A percentile compares a stretch with the other conserved stretches of the same genome.
Conservation (phyloP, 2,329 filamentous ascomycete genomes). For the Phyllosticta citribraziliensis region DNA sequence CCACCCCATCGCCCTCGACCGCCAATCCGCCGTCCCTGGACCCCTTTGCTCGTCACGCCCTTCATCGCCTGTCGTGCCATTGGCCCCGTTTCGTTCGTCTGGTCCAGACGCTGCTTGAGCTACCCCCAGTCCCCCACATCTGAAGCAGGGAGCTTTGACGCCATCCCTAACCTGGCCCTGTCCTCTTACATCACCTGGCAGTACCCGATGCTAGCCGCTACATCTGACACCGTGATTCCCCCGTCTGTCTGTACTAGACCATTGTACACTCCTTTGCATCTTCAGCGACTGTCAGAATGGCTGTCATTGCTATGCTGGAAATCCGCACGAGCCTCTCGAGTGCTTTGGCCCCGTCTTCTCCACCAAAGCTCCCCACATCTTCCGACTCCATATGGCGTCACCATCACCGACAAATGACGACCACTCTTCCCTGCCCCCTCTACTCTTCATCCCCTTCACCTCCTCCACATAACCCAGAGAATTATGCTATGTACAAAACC, state of each 20-base stretch:
- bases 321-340: background rate
- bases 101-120: background rate
- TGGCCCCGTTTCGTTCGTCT: background rate
- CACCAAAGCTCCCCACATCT: background rate
- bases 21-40: background rate
- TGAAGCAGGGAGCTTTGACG: background rate
- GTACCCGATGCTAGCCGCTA: background rate
- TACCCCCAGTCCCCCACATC: background rate
- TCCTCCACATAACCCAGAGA: background rate
- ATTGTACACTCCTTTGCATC: background rate
- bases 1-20: background rate
- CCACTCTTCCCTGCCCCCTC: background rate
- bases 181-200: background rate
- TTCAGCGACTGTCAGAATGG: background rate
- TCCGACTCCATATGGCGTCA: background rate
- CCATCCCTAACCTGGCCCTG: background rate
- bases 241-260: too few species aligned
- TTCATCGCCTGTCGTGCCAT: background rate
- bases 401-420: background rate
- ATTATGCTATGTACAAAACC: conserved; percentile 7
- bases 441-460: background rate
- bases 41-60: background rate
- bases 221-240: background rate
- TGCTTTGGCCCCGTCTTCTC: background rate
- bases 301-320: background rate